Evolutionary conservation across 2,329 filamentous ascomycete genomes (phyloP).

Genomic region (Aspergillus pseudoglaucus): DNA sequence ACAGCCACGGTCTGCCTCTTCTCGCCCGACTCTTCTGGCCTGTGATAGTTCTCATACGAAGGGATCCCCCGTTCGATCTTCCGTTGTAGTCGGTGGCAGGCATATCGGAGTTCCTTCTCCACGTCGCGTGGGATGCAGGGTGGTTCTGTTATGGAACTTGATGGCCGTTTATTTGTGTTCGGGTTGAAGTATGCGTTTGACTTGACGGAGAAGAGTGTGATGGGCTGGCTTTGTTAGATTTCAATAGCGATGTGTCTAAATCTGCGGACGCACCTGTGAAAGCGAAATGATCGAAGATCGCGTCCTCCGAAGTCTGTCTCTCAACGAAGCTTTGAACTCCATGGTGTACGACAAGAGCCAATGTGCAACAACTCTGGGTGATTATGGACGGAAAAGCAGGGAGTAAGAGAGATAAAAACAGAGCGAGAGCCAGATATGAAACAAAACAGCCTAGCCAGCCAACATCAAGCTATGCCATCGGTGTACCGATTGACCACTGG

Average conservation of each 20-base stretch:
- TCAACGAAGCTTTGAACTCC: conserved; percentile 9
- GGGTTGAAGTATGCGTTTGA: background rate
- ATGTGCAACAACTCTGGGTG: background rate
- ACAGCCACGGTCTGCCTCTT: conserved; percentile 3
- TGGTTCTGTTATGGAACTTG: conserved; percentile 28
- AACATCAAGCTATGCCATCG: background rate
- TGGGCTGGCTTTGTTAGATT: background rate
- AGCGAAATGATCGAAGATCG: conserved; percentile 12
- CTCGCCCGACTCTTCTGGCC: conserved; percentile 5
- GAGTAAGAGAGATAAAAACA: background rate
- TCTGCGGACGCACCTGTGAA: conserved; percentile 18
- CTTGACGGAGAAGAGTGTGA: too few relatives aligned
- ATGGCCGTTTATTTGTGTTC: conserved; percentile 10
- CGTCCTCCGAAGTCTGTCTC: conserved; percentile 6
- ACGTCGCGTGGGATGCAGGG: conserved; percentile 26
- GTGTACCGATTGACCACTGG: background rate
- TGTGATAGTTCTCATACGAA: background rate
- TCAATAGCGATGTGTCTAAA: background rate
- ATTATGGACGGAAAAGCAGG: background rate
- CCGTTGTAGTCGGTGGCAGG: conserved; percentile 29
- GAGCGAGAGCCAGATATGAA: background rate
- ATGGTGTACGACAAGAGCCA: conserved; percentile 4
- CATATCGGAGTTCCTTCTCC: conserved; percentile 28
- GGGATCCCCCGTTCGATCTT: conserved; percentile 15
- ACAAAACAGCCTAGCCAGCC: background rate